A percentile compares a stretch with the other conserved stretches of the same genome.
Evolutionary conservation across 768 basidiomycete genomes (phyloP).

Genomic region (Cubamyces lactineus): DNA sequence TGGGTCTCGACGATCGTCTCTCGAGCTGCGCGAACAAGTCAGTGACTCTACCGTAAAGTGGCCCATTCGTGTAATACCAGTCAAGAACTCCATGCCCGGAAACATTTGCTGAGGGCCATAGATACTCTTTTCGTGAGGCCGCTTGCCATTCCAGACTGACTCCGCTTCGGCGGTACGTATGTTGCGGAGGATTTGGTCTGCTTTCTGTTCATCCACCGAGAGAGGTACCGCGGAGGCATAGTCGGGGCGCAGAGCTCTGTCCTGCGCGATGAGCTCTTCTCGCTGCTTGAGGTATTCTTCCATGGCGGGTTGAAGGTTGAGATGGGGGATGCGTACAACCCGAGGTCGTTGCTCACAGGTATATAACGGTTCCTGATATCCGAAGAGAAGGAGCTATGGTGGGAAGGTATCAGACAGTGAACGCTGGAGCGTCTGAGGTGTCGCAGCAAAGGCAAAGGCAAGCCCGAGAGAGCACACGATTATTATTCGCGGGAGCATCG

Average conservation of each 20-base stretch:
- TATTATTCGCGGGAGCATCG: too few relatives aligned
- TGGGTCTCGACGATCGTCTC: slow-evolving; percentile 56
- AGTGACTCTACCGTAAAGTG: neutral
- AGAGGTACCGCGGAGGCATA: slow-evolving; percentile 6
- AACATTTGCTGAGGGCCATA: slow-evolving; percentile 61
- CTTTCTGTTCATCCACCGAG: slow-evolving; percentile 45
- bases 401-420: too few relatives aligned
- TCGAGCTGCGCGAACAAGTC: slow-evolving; percentile 16
- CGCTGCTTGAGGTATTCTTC: slow-evolving; percentile 30
- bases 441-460: too few relatives aligned
- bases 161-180: slow-evolving; percentile 58
- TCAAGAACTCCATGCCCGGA: slow-evolving; percentile 80
- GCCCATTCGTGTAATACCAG: slow-evolving; percentile 43
- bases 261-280: slow-evolving; percentile 32
- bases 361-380: neutral
- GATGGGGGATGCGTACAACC: too few relatives aligned
- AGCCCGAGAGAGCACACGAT: too few relatives aligned
- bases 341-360: neutral
- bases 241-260: slow-evolving; percentile 35
- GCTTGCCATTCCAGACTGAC: slow-evolving; percentile 60
- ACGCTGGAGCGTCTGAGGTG: too few relatives aligned
- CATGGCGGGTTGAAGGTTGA: slow-evolving; percentile 11
- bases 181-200: slow-evolving; percentile 57
- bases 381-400: too few relatives aligned
- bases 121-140: slow-evolving; percentile 27